phyloP scores from a whole-genome alignment of 805 yeast species.

The Ogataea siamensis region DNA sequence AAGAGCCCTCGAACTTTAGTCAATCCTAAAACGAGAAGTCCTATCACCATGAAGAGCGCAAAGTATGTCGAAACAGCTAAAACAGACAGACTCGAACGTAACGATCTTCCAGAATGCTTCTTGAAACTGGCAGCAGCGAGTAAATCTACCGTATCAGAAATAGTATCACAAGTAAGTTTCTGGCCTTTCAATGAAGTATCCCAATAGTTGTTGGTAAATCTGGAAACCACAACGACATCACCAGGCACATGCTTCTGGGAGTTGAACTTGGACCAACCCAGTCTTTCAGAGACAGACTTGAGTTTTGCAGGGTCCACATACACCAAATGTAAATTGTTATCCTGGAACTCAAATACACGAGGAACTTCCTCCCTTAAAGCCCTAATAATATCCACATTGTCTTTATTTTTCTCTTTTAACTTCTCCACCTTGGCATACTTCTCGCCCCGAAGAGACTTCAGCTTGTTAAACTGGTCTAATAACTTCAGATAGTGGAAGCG shows the following conservation, averaged over 20 bases:
- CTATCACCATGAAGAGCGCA: conserved; percentile 6
- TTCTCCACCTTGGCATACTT: conserved; percentile 45
- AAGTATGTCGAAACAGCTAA: conserved; percentile 9
- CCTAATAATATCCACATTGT: conserved; percentile 41
- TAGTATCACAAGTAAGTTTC: conserved; percentile 12
- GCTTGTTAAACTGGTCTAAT: conserved; percentile 36
- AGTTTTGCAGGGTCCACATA: conserved; percentile 48
- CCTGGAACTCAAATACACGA: conserved; percentile 32
- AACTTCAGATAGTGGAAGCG: conserved; percentile 40
- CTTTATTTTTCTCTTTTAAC: conserved; percentile 44
- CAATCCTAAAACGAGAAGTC: conserved; percentile 6
- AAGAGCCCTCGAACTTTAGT: background rate
- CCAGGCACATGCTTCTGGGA: conserved; percentile 43
- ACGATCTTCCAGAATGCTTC: conserved; percentile 3
- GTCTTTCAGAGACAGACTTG: conserved; percentile 17
- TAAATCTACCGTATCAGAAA: conserved; percentile 11
- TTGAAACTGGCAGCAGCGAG: conserved; percentile 15
- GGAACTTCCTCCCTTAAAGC: conserved; percentile 54
- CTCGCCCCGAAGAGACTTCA: conserved; percentile 29
- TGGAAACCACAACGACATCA: conserved; percentile 53
- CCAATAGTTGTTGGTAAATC: conserved; percentile 32
- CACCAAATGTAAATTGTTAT: conserved; percentile 40
- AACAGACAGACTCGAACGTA: conserved; percentile 14
- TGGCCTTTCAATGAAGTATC: conserved; percentile 14
- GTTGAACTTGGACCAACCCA: conserved; percentile 39